Evolutionary conservation across 441 rosid genomes (phyloP), one percentile per base, ranked within the genome.

Genomic region (Flueggea neowawraea): DNA sequence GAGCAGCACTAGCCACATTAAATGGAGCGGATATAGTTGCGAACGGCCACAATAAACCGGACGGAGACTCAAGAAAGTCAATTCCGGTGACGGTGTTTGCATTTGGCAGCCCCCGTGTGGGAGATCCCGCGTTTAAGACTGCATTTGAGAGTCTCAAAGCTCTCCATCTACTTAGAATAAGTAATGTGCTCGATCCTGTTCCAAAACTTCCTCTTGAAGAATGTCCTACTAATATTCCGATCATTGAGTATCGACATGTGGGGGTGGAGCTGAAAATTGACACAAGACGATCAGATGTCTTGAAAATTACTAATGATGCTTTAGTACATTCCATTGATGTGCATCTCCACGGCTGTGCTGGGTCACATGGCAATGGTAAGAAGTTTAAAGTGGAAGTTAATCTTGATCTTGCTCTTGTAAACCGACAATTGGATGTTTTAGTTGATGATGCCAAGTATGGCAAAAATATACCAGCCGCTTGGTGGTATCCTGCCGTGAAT

Each of bases 271-370:
- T 90, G 2, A 16, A 33, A 45, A 75, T 88, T 43, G 76, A 86
- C 61, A 75, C 83, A 16, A 22, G 28, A 22, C 28, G 1, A 22
- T 22, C 28, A 22, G 28, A 22, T 22, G 2, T 22, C 78, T 36
- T 86, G 28, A 22, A 22, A 67, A 84, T 80, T 76, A 54, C 52
- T 6, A 60, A 74, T 11, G 78, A 72, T 31, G 12, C 64, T 22
- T 1, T 22, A 57, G 39, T 83, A 80, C 94, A 86, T 71, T 61
- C 65, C 51, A 33, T 80, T 67, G 88, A 88, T 76, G 71, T 16
- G 3, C 81, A 86, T 57, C 54, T 86, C 64, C 95, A 88, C 41
- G 82, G 82, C 45, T 17, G 84, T 17, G 90, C 93, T 0, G 86
- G 93, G 59, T 75, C 78, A 52, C 80, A 81, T 48, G 93, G 81